These are phyloP conservation scores for Phlebiopsis gigantea DNA, from an alignment of 768 basidiomycete species.

Conservation along the genomic window DNA sequence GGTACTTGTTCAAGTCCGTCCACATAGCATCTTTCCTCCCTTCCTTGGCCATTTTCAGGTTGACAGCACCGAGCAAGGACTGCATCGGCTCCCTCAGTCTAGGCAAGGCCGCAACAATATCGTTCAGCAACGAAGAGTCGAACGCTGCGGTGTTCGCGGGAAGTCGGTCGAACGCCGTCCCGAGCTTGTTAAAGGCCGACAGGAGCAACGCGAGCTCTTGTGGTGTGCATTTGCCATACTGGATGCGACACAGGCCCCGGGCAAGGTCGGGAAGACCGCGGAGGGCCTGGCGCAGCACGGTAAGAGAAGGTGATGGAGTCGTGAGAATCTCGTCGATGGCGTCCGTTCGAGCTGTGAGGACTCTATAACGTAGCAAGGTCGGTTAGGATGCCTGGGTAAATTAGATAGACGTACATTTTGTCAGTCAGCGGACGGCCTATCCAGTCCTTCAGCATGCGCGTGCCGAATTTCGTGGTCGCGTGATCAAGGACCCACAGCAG, in stretches of 20 bases:
- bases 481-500: constrained; percentile 83
- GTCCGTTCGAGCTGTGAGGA: constrained; percentile 70
- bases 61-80: constrained; percentile 50
- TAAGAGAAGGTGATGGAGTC: constrained; percentile 57
- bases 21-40: constrained; percentile 72
- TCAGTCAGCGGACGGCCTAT: constrained; percentile 81
- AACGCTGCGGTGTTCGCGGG: constrained; percentile 47
- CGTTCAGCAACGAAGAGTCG: constrained; percentile 60
- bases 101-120: constrained; percentile 66
- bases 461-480: constrained; percentile 86
- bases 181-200: constrained; percentile 69
- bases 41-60: constrained; percentile 55
- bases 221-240: constrained; percentile 90
- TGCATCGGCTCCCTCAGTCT: constrained; percentile 50
- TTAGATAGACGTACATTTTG: constrained; percentile 38
- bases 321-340: constrained; percentile 79
- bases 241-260: constrained; percentile 80
- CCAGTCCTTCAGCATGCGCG: constrained; percentile 79
- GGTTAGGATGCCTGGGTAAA: background rate
- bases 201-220: constrained; percentile 75
- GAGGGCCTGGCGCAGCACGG: constrained; percentile 63
- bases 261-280: constrained; percentile 82
- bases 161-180: constrained; percentile 50
- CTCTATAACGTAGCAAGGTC: constrained; percentile 36
- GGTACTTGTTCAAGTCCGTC: constrained; percentile 38